Base-by-base conservation (phyloP, 202 grass and related monocot genomes). In the Brachypodium distachyon region DNA sequence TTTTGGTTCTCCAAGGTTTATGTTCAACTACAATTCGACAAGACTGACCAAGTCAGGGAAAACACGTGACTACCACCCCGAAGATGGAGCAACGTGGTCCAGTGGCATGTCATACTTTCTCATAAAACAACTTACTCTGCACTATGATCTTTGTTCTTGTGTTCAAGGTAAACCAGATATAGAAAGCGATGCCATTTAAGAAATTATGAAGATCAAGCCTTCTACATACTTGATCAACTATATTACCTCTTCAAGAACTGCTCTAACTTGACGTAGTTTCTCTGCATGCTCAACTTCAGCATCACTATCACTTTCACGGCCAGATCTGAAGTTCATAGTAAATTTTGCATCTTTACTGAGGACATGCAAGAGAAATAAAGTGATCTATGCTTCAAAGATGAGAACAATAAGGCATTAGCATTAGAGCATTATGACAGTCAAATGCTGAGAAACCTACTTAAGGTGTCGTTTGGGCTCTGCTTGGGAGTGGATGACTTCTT, bases 201-300 rank as follows among this genome's bases (percentile, higher is more conserved):
- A 22, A 29, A 38, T 48, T 61, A 70, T 12, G 9, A 14, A 39
- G 12, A 28, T 38, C n/a, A 18, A 43, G 12, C 26, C 28, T 40
- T 32, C 5, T 52, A 40, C 39, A 78, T 73, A 58, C 29, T 61
- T 52, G 10, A 50, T 13, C 1, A 71, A 76, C 33, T 50, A 22
- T 64, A 36, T 86, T 93, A 97, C 94, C 94, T 97, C 91, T 77
- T 97, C 94, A 74, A 97, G 91, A 48, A 97, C 94, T 22, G 94
- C 94, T 91, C 92, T 97, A 74, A 97, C 94, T 92, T 97, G 94
- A 55, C 94, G 94, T 83, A 97, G 88, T 44, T 97, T 97, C 85
- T 97, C 94, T 29, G 94, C 86, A 51, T 97, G 94, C 78, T 97
- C 91, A 36, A 88, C 78, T 86, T 97, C 94, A 87, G 91, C 84